Percentiles rank a stretch among this genome's conserved stretches.
Conservation (phyloP, 176 grass and related monocot species). For the Zoysia japonica region DNA sequence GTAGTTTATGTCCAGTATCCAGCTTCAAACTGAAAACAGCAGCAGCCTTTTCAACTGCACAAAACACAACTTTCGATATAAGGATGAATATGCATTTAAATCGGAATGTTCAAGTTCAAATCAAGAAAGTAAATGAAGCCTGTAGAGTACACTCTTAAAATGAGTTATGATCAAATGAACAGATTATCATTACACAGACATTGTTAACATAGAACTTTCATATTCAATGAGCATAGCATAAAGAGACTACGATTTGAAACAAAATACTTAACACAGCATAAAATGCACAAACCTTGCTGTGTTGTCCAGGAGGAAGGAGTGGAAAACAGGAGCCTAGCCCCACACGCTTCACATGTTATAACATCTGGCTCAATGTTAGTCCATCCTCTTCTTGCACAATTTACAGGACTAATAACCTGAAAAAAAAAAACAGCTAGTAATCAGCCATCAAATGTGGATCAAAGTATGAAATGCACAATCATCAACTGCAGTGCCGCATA, state of each 20-base stretch:
- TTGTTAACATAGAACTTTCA: neutral
- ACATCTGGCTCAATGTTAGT: conserved; percentile 76
- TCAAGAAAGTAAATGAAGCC: conserved; percentile 19
- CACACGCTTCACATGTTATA: conserved; percentile 94
- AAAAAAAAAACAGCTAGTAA: conserved; percentile 13
- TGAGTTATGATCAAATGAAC: neutral
- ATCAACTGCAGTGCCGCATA: neutral
- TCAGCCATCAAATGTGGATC: conserved; percentile 4
- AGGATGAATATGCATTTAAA: neutral
- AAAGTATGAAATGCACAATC: conserved; percentile 14
- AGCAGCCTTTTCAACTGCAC: conserved; percentile 94
- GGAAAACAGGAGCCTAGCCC: conserved; percentile 73
- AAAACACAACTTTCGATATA: conserved; percentile 19
- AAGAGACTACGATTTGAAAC: conserved; percentile 16
- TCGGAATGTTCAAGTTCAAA: conserved; percentile 7
- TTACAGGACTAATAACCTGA: conserved; percentile 85
- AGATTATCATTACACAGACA: conserved; percentile 2
- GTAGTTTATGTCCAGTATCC: conserved; percentile 86
- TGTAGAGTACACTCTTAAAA: neutral
- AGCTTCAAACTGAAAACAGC: conserved; percentile 90
- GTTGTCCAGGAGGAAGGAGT: conserved; percentile 79
- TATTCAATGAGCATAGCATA: conserved; percentile 4
- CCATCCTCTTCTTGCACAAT: conserved; percentile 96
- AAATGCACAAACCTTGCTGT: conserved; percentile 71
- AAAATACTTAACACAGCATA: neutral